Conservation (phyloP, 805 yeast genomes). For the Peterozyma toletana region DNA sequence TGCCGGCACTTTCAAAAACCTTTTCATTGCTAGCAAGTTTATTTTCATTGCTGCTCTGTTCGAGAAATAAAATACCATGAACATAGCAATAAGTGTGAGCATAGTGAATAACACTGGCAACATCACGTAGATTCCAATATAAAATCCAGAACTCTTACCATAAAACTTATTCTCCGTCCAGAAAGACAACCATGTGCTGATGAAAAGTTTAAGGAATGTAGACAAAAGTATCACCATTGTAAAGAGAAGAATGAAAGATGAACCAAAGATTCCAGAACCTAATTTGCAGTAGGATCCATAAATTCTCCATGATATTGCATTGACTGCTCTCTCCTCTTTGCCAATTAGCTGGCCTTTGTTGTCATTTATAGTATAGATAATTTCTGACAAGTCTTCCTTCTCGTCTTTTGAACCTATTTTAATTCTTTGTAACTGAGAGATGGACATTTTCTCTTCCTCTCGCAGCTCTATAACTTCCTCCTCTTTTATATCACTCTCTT, state of each 20-base stretch:
- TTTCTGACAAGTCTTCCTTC: constrained; percentile 17
- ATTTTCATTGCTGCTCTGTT: constrained; percentile 46
- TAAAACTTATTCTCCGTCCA: constrained; percentile 60
- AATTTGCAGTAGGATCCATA: constrained; percentile 37
- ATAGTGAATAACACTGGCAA: constrained; percentile 43
- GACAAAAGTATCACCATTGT: constrained; percentile 17
- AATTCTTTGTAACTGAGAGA: constrained; percentile 10
- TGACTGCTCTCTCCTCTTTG: constrained; percentile 46
- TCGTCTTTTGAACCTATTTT: constrained; percentile 14
- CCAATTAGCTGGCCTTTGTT: constrained; percentile 23
- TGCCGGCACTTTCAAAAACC: constrained; percentile 73
- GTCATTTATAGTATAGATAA: constrained; percentile 5
- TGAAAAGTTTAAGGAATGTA: constrained; percentile 46
- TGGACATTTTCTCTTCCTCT: constrained; percentile 25
- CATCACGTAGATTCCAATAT: constrained; percentile 69
- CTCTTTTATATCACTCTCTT: constrained; percentile 19
- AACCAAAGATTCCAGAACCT: constrained; percentile 38
- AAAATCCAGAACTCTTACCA: constrained; percentile 39
- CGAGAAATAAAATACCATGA: constrained; percentile 34
- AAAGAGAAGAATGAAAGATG: constrained; percentile 10
- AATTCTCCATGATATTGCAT: constrained; percentile 34
- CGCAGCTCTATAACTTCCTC: constrained; percentile 15
- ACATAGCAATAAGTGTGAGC: constrained; percentile 34
- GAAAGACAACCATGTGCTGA: constrained; percentile 73
- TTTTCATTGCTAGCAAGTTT: constrained; percentile 52